Evolutionary conservation across 495 filamentous ascomycete species (phyloP).

Genomic region (Oleoguttula mirabilis): DNA sequence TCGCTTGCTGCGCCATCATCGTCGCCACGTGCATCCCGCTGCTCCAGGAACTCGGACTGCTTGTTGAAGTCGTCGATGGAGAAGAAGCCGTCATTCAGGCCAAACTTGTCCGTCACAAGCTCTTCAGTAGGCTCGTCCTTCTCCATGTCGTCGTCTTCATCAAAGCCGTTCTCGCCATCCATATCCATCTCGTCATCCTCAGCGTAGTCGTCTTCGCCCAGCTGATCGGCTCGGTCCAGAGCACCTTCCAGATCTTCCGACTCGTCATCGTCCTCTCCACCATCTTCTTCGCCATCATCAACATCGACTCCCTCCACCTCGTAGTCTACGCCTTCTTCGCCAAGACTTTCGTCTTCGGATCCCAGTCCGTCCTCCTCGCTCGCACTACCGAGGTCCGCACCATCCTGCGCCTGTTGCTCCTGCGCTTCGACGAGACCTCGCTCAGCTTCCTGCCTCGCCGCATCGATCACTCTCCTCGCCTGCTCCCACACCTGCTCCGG

Average conservation of each 20-base stretch:
- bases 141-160: slow-evolving; percentile 28
- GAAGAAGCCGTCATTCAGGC: slow-evolving; percentile 92
- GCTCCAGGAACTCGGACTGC: slow-evolving; percentile 74
- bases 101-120: slow-evolving; percentile 45
- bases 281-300: slow-evolving; percentile 29
- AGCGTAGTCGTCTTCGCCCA: slow-evolving; percentile 35
- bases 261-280: slow-evolving; percentile 30
- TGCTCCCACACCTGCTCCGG: slow-evolving; percentile 91
- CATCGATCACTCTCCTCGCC: slow-evolving; percentile 63
- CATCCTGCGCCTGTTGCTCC: slow-evolving; percentile 36
- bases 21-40: slow-evolving; percentile 61
- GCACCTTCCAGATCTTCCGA: slow-evolving; percentile 30
- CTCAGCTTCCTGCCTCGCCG: slow-evolving; percentile 41
- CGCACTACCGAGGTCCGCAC: slow-evolving; percentile 35
- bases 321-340: slow-evolving; percentile 66
- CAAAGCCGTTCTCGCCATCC: slow-evolving; percentile 24
- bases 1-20: slow-evolving; percentile 49
- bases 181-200: slow-evolving; percentile 27
- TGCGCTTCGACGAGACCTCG: slow-evolving; percentile 21
- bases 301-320: slow-evolving; percentile 33
- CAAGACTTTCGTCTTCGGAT: slow-evolving; percentile 3
- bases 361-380: slow-evolving; percentile 28
- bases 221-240: slow-evolving; percentile 31
- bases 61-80: slow-evolving; percentile 97
- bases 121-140: slow-evolving; percentile 38